Base-by-base conservation (phyloP, 805 yeast genomes). In the Hanseniaspora meyeri region DNA sequence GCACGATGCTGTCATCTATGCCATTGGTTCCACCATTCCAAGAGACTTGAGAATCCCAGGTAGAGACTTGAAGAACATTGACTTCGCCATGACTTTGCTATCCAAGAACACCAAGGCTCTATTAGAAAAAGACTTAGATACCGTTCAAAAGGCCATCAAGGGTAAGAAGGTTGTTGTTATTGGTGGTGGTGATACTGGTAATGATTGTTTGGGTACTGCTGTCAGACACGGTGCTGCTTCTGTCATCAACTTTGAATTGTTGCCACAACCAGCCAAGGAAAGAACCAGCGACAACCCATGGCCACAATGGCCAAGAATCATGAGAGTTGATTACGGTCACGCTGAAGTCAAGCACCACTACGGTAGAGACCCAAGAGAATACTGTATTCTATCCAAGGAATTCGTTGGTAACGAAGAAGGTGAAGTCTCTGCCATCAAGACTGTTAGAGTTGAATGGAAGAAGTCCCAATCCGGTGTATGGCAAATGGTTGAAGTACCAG, bases 131-230 rank as follows among this genome's bases (percentile, higher is more conserved):
- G 79, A 85, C 64, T 76, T 93, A 69, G 93, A 82, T 60, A 85
- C 82, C 57, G 84, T 91, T 59, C 80, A 85, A 62, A 74, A 77
- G 61, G 77, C 78, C 59, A 70, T 91, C 59, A 81, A 77, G 60
- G 97, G 93, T 63, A 93, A 91, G 77, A 77, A 86, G 61, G 97
- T 91, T 57, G 82, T 91, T 65, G 97, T 91, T 57, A 91, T 91
- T 75, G 98, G 98, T 66, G 98, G 98, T 76, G 98, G 98, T 81
- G 98, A 91, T 72, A 91, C 97, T 38, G 98, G 98, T 80, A 91
- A 91, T 69, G 98, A 91, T 77, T 91, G 97, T 80, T 78, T 91
- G 66, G 97, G 97, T 72, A 91, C 98, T 46, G 80, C 96, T 24
- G 90, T 93, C 40, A 85, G 97, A 74, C 97, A 93, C 69, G 97